Conservation (phyloP, 2,329 filamentous ascomycete genomes). For the Stagonosporopsis rhizophila region DNA sequence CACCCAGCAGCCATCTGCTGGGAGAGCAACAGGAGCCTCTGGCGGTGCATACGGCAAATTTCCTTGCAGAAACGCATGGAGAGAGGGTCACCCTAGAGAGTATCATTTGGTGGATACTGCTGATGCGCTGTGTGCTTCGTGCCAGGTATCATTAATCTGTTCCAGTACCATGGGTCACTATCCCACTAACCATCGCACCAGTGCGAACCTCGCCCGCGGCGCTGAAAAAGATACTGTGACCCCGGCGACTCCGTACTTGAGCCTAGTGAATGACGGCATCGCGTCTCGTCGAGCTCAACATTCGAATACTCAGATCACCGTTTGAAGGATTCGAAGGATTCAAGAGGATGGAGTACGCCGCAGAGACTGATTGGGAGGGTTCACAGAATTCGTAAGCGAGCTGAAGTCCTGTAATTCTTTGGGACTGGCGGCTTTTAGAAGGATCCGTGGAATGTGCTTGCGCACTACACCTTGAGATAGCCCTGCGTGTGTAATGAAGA, state of each 20-base stretch:
- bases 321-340: slow-evolving; percentile 13
- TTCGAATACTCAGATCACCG: slow-evolving; percentile 8
- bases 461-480: slow-evolving; percentile 13
- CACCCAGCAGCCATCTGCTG: slow-evolving; percentile 26
- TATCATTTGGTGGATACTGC: slow-evolving; percentile 30
- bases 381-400: slow-evolving; percentile 15
- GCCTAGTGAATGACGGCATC: neutral
- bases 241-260: slow-evolving; percentile 13
- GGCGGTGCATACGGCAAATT: slow-evolving; percentile 33
- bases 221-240: slow-evolving; percentile 9
- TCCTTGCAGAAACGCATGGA: slow-evolving; percentile 28
- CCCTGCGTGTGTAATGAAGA: slow-evolving; percentile 5
- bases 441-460: slow-evolving; percentile 10
- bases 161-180: slow-evolving; percentile 18
- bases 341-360: slow-evolving; percentile 1
- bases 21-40: slow-evolving; percentile 33
- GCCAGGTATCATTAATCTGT: slow-evolving; percentile 30
- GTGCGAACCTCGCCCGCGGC: slow-evolving; percentile 32
- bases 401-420: slow-evolving; percentile 10
- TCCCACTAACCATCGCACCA: slow-evolving; percentile 27
- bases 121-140: slow-evolving; percentile 31
- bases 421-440: slow-evolving; percentile 13
- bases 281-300: neutral
- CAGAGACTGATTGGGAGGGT: slow-evolving; percentile 8
- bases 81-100: slow-evolving; percentile 30